phyloP scores from a whole-genome alignment of 208 protist species.

The Leishmania tarentolae region DNA sequence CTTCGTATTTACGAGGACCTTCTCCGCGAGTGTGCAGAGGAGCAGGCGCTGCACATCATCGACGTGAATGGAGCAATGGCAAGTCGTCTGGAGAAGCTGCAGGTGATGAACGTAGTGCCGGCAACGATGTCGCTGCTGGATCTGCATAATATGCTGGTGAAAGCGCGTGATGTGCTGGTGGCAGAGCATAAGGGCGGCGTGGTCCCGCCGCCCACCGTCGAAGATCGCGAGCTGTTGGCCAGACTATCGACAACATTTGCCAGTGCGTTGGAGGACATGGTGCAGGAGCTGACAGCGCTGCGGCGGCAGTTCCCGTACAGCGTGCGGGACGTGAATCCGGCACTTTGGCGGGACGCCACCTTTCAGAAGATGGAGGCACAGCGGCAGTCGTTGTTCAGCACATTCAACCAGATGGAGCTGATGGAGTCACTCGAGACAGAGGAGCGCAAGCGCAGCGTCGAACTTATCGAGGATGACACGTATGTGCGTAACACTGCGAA shows the following conservation, averaged over 20 bases:
- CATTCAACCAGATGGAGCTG: constrained; percentile 28
- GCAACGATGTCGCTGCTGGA: constrained; percentile 15
- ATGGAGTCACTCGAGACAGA: constrained; percentile 57
- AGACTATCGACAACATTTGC: background rate
- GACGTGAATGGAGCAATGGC: constrained; percentile 19
- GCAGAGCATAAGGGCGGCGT: constrained; percentile 11
- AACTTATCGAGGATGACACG: constrained; percentile 45
- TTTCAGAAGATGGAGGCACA: constrained; percentile 47
- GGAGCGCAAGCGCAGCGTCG: constrained; percentile 53
- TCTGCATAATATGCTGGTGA: constrained; percentile 20
- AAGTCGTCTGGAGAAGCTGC: constrained; percentile 13
- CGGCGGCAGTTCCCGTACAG: constrained; percentile 40
- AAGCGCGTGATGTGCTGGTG: constrained; percentile 13
- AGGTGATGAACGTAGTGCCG: constrained; percentile 13
- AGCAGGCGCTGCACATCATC: constrained; percentile 32
- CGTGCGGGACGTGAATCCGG: constrained; percentile 61
- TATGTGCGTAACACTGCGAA: constrained; percentile 36
- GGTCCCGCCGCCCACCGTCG: constrained; percentile 2
- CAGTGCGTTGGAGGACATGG: constrained; percentile 11
- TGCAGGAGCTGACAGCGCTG: constrained; percentile 27
- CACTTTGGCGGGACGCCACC: constrained; percentile 32
- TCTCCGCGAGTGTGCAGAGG: constrained; percentile 53
- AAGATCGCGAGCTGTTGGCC: constrained; percentile 11
- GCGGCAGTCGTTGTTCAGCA: constrained; percentile 32
- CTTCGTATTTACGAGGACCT: constrained; percentile 69